Conservation (phyloP, 2,329 filamentous ascomycete species). For the Cladosporium phlei region DNA sequence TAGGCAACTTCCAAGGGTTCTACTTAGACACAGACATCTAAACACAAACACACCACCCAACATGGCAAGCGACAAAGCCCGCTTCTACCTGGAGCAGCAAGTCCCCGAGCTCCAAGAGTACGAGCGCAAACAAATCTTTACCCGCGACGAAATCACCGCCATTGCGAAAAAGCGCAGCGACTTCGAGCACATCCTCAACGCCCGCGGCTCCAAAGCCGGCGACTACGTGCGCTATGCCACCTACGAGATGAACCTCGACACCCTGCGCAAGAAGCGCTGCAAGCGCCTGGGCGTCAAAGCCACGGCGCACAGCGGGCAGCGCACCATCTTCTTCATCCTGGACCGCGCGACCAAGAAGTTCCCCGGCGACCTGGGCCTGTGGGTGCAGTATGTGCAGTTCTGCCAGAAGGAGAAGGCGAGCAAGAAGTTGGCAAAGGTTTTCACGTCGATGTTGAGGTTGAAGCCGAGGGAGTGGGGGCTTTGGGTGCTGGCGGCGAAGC, state of each 20-base stretch:
- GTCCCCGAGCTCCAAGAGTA: slow-evolving; percentile 90
- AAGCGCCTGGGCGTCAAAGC: slow-evolving; percentile 73
- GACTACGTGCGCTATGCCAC: slow-evolving; percentile 83
- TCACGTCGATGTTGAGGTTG: slow-evolving; percentile 69
- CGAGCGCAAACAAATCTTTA: slow-evolving; percentile 87
- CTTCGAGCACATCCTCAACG: slow-evolving; percentile 86
- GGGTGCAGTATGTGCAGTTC: slow-evolving; percentile 87
- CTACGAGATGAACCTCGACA: slow-evolving; percentile 64
- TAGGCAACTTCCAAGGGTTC: too few species aligned
- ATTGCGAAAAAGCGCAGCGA: slow-evolving; percentile 88
- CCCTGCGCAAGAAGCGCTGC: slow-evolving; percentile 75
- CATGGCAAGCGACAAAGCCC: slow-evolving; percentile 78
- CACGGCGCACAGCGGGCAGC: slow-evolving; percentile 64
- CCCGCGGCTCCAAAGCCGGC: slow-evolving; percentile 67
- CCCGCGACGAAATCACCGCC: slow-evolving; percentile 79
- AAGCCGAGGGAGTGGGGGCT: slow-evolving; percentile 78
- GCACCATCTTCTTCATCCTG: slow-evolving; percentile 81
- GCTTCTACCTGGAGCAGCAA: slow-evolving; percentile 88
- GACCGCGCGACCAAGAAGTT: slow-evolving; percentile 82
- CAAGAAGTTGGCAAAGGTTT: slow-evolving; percentile 56
- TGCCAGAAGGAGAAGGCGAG: slow-evolving; percentile 61
- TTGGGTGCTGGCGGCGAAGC: slow-evolving; percentile 79
- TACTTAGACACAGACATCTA: too few species aligned
- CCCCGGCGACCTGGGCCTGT: slow-evolving; percentile 72
- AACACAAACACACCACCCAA: not conserved